Percentiles rank a stretch among this genome's conserved stretches.
Evolutionary conservation across 208 protist species (phyloP).

Genomic region (Novymonas esmeraldas): DNA sequence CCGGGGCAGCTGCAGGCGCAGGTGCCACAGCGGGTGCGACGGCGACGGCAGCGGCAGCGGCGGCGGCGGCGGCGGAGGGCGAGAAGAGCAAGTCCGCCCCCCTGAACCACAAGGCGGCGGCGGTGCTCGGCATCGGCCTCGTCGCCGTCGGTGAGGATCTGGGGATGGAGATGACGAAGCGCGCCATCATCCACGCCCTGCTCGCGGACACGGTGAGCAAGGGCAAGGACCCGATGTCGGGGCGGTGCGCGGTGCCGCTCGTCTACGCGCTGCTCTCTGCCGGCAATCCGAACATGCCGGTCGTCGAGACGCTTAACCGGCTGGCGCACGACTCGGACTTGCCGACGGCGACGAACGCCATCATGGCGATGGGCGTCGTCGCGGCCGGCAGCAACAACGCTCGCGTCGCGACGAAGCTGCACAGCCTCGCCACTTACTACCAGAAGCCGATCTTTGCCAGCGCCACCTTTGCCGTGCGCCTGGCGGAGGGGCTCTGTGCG

Average conservation of each 20-base stretch:
- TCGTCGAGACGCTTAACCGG: slow-evolving; percentile 98
- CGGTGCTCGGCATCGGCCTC: slow-evolving; percentile 97
- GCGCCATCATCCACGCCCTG: slow-evolving; percentile 97
- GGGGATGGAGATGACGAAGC: slow-evolving; percentile 97
- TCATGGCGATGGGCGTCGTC: slow-evolving; percentile 97
- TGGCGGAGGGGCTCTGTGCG: slow-evolving; percentile 96
- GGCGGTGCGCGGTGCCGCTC: slow-evolving; percentile 97
- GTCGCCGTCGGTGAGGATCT: slow-evolving; percentile 98
- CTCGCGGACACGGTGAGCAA: slow-evolving; percentile 90
- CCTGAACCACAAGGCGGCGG: slow-evolving; percentile 93
- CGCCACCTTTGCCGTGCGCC: slow-evolving; percentile 81
- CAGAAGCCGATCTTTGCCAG: slow-evolving; percentile 90
- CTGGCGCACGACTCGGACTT: slow-evolving; percentile 97
- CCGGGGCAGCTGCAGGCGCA: not conserved
- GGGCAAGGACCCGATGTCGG: slow-evolving; percentile 70
- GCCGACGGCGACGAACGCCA: slow-evolving; percentile 95
- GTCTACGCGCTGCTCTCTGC: slow-evolving; percentile 97
- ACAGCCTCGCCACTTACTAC: slow-evolving; percentile 97
- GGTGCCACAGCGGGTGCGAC: slow-evolving; percentile 8
- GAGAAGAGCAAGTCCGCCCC: slow-evolving; percentile 36
- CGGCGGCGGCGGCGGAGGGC: slow-evolving; percentile 3
- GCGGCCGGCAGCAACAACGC: slow-evolving; percentile 98
- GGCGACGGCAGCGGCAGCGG: slow-evolving; percentile 6
- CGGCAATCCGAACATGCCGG: slow-evolving; percentile 94
- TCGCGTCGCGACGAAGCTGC: slow-evolving; percentile 94